phyloP scores from a whole-genome alignment of 306 rosid species.

The Parietaria judaica region DNA sequence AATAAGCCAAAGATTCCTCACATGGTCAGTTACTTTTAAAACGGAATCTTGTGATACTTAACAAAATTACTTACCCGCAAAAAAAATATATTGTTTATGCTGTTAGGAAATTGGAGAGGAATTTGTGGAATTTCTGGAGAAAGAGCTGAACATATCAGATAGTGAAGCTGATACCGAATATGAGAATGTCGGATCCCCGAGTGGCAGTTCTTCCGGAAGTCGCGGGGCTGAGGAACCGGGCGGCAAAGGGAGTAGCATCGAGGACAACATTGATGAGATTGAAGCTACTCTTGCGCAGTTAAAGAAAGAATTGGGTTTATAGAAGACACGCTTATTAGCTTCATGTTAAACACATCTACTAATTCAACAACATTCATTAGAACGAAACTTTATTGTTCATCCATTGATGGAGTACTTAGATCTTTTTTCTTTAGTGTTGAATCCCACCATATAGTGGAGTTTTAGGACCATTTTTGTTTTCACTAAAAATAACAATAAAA shows the following conservation, averaged over 20 bases:
- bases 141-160: conserved; percentile 73
- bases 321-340: conserved; percentile 14
- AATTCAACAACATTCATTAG: no score
- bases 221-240: conserved; percentile 26
- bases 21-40: neutral
- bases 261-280: conserved; percentile 74
- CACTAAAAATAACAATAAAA: no score
- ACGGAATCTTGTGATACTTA: no score
- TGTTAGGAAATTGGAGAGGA: conserved; percentile 87
- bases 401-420: neutral
- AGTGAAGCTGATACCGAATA: conserved; percentile 27
- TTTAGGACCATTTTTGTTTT: no score
- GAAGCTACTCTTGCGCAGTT: conserved; percentile 87
- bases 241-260: conserved; percentile 45
- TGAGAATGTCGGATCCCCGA: conserved; percentile 24
- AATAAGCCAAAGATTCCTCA: neutral
- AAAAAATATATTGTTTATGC: no score
- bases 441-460: no score
- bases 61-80: no score
- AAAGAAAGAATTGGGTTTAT: conserved; percentile 84
- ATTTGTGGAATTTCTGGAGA: conserved; percentile 90
- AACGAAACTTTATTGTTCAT: neutral
- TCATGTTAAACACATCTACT: neutral
- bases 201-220: conserved; percentile 29
- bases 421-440: neutral